A percentile compares a stretch with the other conserved stretches of the same genome.
Evolutionary conservation across 2,329 filamentous ascomycete species (phyloP).

Genomic region (Apiospora sp.): DNA sequence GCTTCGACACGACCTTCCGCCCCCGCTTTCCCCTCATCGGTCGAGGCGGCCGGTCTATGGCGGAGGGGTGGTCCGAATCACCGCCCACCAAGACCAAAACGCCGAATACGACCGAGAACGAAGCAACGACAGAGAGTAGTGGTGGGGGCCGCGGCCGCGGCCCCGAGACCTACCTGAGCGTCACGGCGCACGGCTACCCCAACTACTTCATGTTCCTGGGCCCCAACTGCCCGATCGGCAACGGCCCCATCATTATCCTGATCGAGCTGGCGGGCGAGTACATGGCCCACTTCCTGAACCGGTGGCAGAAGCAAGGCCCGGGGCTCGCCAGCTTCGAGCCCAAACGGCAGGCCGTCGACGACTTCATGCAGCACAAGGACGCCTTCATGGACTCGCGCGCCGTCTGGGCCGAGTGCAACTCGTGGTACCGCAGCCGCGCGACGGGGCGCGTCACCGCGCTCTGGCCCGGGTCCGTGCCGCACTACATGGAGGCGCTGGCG

Average conservation of each 20-base stretch:
- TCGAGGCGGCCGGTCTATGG: conserved; percentile 52
- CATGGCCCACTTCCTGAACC: conserved; percentile 24
- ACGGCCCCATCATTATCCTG: conserved; percentile 30
- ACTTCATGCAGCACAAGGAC: conserved; percentile 36
- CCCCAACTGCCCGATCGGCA: conserved; percentile 32
- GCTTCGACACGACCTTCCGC: conserved; percentile 35
- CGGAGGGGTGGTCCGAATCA: conserved; percentile 59
- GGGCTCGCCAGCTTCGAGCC: conserved; percentile 28
- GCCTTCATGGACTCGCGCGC: conserved; percentile 30
- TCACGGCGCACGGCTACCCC: neutral
- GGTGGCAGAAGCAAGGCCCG: conserved; percentile 8
- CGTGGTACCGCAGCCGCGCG: conserved; percentile 31
- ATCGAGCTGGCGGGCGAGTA: conserved; percentile 30
- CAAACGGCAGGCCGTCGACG: conserved; percentile 33
- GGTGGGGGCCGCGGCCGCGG: neutral
- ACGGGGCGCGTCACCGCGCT: conserved; percentile 28
- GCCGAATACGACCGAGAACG: conserved; percentile 49
- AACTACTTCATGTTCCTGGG: conserved; percentile 66
- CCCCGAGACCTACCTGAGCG: neutral
- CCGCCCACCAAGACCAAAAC: conserved; percentile 62
- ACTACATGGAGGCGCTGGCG: conserved; percentile 31
- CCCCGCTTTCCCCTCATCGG: conserved; percentile 54
- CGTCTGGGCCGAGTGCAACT: conserved; percentile 35
- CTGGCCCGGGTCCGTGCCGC: conserved; percentile 32
- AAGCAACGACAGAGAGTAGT: fast-evolving